Base-by-base conservation (phyloP, 495 filamentous ascomycete species). In the Hypoxylon intermedium region DNA sequence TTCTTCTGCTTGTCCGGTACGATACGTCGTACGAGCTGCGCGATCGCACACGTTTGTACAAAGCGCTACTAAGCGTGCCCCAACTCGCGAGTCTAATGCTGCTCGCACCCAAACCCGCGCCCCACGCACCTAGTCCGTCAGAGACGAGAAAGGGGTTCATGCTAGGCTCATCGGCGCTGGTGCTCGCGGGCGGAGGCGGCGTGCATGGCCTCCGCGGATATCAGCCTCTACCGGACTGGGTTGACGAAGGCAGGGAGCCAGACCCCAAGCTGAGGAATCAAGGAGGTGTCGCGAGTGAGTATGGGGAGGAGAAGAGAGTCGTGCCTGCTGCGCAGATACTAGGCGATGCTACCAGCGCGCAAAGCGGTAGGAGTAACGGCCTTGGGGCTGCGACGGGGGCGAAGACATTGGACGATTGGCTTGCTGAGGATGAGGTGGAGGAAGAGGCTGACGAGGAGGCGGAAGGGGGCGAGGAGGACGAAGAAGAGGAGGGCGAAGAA, bases 11-110 rank as follows among this genome's bases (percentile, higher is more conserved):
- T 5, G 89, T 87, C 9, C 85, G 94, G 56, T 98, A 98, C 68
- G 93, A 97, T 62, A 89, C 87, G 0, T 97, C 93, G 3, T 98
- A 97, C 71, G 92, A 97, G 67, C 85, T 98, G 3, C 91, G 94
- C 33, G 94, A 97, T 66, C 89, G 94, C 16, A 85, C 92, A 1
- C 83, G 94, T 6, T 76, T 97, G 21, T 97, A 96, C 75, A 92
- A 90, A 60, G 85, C 89, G 1, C 83, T 98, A 3, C 83, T 98
- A 1, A 82, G 84, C 16, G 83, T 83, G 9, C 90, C 93, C 0
- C 91, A 97, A 68, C 84, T 98, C 12, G 94, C 94, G 12, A 92
- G 87, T 6, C 80, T 98, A 3, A 86, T 97, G 61, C 86, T 98
- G 0, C 82, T 97, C 0, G 94, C 94, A 1, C 94, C 94, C 0